phyloP scores from a whole-genome alignment of 768 basidiomycete genomes.

The Suillus americanus region DNA sequence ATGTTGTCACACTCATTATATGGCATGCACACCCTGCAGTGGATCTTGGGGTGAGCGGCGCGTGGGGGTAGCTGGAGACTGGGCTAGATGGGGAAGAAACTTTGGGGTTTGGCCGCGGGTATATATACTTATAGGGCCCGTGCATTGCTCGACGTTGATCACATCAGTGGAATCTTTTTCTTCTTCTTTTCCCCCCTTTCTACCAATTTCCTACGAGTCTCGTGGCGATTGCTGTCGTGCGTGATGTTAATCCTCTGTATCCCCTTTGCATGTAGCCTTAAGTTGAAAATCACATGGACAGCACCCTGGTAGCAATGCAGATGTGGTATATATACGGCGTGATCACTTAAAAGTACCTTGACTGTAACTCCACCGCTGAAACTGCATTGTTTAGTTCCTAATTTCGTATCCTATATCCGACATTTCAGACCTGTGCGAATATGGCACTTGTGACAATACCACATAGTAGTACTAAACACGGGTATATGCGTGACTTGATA shows the following conservation, averaged over 20 bases:
- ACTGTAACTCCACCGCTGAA: neutral
- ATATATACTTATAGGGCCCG: neutral
- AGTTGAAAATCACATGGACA: neutral
- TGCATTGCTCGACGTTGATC: neutral
- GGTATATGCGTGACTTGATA: neutral
- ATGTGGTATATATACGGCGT: neutral
- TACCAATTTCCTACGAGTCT: neutral
- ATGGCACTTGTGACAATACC: neutral
- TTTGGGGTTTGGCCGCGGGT: neutral
- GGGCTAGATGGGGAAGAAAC: constrained; percentile 30
- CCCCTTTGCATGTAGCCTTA: too few relatives aligned
- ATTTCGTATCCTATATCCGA: neutral
- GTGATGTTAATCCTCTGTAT: neutral
- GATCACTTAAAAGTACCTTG: neutral
- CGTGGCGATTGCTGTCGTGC: neutral
- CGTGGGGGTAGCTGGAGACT: constrained; percentile 44
- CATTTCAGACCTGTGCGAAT: neutral
- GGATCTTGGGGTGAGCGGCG: constrained; percentile 64
- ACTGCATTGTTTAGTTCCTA: neutral
- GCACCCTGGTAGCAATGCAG: neutral
- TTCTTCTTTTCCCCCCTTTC: neutral
- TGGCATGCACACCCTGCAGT: constrained; percentile 62
- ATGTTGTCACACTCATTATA: constrained; percentile 70
- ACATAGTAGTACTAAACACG: neutral
- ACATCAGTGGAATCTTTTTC: too few relatives aligned